Conservation (phyloP, 352 stramenopile species). For the Globisporangium middletonii region DNA sequence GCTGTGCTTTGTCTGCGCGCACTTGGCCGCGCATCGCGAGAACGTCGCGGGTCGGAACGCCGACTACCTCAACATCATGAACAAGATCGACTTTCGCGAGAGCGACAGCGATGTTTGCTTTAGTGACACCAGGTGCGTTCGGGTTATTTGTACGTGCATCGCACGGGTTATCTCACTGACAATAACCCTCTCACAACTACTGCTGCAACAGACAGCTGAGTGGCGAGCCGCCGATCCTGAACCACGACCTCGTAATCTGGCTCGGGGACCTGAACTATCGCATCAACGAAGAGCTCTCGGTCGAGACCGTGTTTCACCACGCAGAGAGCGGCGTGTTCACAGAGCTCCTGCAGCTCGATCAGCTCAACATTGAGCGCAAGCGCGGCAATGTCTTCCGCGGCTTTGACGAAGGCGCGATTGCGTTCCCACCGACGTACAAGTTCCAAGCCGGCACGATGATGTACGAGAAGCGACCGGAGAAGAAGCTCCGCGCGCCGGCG, state of each 20-base stretch:
- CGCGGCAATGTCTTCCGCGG: constrained; percentile 76
- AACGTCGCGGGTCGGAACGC: constrained; percentile 96
- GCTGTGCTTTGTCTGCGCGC: constrained; percentile 98
- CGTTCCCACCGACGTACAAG: constrained; percentile 96
- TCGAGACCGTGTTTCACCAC: constrained; percentile 68
- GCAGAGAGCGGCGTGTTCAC: constrained; percentile 27
- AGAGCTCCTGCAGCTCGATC: constrained; percentile 37
- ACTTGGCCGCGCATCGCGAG: constrained; percentile 97
- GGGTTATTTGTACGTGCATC: background rate
- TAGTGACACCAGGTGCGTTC: constrained; percentile 14
- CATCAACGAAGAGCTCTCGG: constrained; percentile 72
- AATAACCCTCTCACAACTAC: background rate
- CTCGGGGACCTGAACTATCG: constrained; percentile 91
- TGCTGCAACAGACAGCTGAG: constrained; percentile 26
- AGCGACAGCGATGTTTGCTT: constrained; percentile 30
- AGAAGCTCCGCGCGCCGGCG: constrained; percentile 97
- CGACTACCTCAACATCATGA: constrained; percentile 98
- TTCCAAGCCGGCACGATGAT: constrained; percentile 93
- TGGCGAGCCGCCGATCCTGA: constrained; percentile 77
- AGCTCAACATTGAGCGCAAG: constrained; percentile 66
- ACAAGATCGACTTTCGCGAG: constrained; percentile 91
- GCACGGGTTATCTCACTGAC: background rate
- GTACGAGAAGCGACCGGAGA: constrained; percentile 97
- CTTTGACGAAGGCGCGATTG: constrained; percentile 89
- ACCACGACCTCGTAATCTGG: constrained; percentile 99